Conservation (phyloP, 805 yeast species). For the Danielozyma ontarioensis region DNA sequence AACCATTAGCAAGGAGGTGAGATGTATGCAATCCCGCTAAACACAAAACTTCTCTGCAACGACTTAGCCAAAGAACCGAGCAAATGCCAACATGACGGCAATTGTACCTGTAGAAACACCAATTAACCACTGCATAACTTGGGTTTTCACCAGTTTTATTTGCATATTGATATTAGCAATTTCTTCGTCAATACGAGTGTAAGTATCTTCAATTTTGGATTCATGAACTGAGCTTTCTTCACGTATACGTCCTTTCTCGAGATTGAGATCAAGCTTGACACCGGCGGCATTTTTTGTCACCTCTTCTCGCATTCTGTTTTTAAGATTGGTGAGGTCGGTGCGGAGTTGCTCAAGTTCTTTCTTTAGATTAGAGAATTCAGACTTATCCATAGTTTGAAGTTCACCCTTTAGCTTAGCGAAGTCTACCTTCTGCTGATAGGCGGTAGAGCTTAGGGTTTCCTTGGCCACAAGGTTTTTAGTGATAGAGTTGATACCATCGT, state of each 20-base stretch:
- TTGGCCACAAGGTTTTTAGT: slow-evolving; percentile 78
- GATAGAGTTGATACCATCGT: slow-evolving; percentile 73
- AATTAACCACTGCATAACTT: slow-evolving; percentile 96
- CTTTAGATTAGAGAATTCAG: slow-evolving; percentile 75
- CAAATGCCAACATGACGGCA: slow-evolving; percentile 88
- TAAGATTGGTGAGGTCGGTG: slow-evolving; percentile 79
- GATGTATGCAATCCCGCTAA: too few relatives aligned
- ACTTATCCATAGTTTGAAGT: slow-evolving; percentile 77
- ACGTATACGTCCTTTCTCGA: slow-evolving; percentile 92
- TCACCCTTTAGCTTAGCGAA: slow-evolving; percentile 93
- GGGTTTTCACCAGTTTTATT: slow-evolving; percentile 91
- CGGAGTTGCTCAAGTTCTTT: slow-evolving; percentile 84
- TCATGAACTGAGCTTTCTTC: slow-evolving; percentile 93
- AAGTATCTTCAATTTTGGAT: slow-evolving; percentile 89
- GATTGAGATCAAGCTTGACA: slow-evolving; percentile 81
- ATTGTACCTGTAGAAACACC: slow-evolving; percentile 98
- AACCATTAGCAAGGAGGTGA: too few relatives aligned
- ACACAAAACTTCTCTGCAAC: too few relatives aligned
- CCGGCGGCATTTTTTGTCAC: slow-evolving; percentile 86
- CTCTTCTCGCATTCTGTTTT: slow-evolving; percentile 83
- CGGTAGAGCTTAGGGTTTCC: slow-evolving; percentile 74
- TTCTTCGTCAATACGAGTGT: slow-evolving; percentile 92
- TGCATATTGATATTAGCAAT: slow-evolving; percentile 92
- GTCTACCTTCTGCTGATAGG: slow-evolving; percentile 95
- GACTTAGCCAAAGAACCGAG: slow-evolving; percentile 66